Evolutionary conservation across 2,329 filamentous ascomycete genomes (phyloP).

Genomic region (Alternaria gansuensis): DNA sequence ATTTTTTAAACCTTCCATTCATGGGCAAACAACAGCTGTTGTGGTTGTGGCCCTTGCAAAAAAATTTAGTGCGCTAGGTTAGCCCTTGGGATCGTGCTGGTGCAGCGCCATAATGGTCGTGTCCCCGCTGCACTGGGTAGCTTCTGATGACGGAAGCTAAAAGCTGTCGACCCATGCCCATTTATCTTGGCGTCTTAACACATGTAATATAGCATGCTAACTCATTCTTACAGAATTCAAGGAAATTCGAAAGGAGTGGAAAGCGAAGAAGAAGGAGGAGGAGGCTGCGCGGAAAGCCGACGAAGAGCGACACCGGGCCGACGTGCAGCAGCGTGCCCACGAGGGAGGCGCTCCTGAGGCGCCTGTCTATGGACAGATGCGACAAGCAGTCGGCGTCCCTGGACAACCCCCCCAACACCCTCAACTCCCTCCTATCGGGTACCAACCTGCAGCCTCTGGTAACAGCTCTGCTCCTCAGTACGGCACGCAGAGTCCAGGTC

Average conservation of each 20-base stretch:
- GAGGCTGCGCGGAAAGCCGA: constrained; percentile 88
- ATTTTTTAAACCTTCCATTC: constrained; percentile 21
- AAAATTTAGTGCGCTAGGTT: constrained; percentile 45
- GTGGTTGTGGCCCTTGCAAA: constrained; percentile 42
- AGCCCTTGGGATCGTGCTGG: constrained; percentile 53
- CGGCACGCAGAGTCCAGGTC: constrained; percentile 55
- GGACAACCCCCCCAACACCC: constrained; percentile 58
- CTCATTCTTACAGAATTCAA: constrained; percentile 80
- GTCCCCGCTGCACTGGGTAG: constrained; percentile 61
- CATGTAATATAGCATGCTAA: constrained; percentile 48
- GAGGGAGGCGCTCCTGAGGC: constrained; percentile 62
- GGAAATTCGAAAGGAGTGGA: constrained; percentile 99
- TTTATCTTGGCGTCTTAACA: constrained; percentile 48
- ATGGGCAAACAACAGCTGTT: constrained; percentile 21
- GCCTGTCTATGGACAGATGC: constrained; percentile 56
- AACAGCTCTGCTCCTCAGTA: constrained; percentile 57
- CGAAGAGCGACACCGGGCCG: constrained; percentile 81
- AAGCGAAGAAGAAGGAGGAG: constrained; percentile 98
- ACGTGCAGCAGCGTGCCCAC: constrained; percentile 61
- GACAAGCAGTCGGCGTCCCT: constrained; percentile 56
- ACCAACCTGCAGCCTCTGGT: constrained; percentile 58
- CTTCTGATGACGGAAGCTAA: constrained; percentile 59
- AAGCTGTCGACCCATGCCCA: constrained; percentile 50
- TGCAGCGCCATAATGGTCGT: constrained; percentile 60
- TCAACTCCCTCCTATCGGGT: constrained; percentile 62